A percentile compares a stretch with the other conserved stretches of the same genome.
These are phyloP conservation scores for Phialophora tarda DNA, from an alignment of 2,329 filamentous ascomycete species.

Conservation along the genomic window DNA sequence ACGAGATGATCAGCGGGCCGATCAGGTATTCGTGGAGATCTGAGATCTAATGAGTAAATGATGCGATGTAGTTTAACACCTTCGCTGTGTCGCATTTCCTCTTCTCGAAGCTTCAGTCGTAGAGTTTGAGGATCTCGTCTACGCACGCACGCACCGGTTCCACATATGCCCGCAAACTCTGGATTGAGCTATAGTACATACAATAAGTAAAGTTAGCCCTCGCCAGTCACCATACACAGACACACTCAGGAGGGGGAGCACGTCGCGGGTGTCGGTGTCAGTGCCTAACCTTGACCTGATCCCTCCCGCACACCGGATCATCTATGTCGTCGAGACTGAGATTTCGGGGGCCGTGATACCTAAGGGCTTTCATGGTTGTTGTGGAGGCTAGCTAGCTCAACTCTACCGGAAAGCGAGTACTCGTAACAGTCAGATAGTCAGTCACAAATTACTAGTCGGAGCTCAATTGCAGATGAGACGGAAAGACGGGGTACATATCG, in stretches of 20 bases:
- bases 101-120: too few species aligned
- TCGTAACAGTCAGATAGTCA: too few species aligned
- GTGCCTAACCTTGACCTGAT: constrained; percentile 44
- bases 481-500: too few species aligned
- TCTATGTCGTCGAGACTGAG: constrained; percentile 17
- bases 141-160: constrained; percentile 12
- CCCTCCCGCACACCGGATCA: constrained; percentile 9
- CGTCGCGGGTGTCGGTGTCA: not conserved
- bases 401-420: too few species aligned
- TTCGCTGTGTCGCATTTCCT: too few species aligned
- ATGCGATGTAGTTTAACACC: not conserved
- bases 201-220: too few species aligned
- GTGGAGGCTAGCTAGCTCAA: not conserved
- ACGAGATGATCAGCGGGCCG: constrained; percentile 52
- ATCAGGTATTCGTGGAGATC: constrained; percentile 53
- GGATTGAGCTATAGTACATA: constrained; percentile 13
- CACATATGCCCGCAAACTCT: constrained; percentile 39
- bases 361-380: constrained; percentile 8
- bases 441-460: too few species aligned
- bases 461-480: too few species aligned
- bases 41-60: not conserved
- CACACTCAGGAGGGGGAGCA: not conserved
- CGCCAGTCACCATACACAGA: too few species aligned
- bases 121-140: too few species aligned
- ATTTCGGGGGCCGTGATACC: constrained; percentile 9